Evolutionary conservation across 2,329 filamentous ascomycete genomes (phyloP).

Genomic region (Aspergillus fumigatus): DNA sequence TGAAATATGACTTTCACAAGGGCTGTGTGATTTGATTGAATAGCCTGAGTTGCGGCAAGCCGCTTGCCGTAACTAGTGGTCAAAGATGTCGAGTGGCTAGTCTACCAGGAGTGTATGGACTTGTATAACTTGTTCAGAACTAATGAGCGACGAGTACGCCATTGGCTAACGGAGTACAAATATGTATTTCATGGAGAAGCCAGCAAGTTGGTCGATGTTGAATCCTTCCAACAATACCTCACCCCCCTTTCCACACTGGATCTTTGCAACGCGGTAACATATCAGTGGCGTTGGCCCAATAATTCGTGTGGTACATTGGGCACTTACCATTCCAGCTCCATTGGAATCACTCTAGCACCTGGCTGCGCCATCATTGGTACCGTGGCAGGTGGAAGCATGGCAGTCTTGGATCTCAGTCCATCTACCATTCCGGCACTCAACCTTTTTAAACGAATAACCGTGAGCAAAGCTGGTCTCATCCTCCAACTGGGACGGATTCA

Average conservation of each 20-base stretch:
- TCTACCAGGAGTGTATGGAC: no score
- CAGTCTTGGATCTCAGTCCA: constrained; percentile 11
- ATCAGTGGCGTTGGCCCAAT: no score
- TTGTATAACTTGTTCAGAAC: background rate
- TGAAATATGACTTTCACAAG: no score
- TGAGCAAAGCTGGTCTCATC: constrained; percentile 1
- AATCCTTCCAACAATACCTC: background rate
- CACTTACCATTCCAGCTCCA: background rate
- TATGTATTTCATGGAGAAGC: background rate
- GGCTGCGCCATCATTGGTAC: constrained; percentile 6
- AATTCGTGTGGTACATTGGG: background rate
- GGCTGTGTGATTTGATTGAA: no score
- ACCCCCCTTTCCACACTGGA: background rate
- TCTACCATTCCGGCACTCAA: constrained; percentile 6
- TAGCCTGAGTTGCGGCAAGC: no score
- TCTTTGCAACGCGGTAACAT: background rate
- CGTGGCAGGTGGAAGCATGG: constrained; percentile 1
- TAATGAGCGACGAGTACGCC: constrained; percentile 4
- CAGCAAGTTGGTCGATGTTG: constrained; percentile 5
- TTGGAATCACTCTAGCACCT: constrained; percentile 1
- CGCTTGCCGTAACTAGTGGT: no score
- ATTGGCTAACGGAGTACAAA: background rate
- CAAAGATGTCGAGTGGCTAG: no score
- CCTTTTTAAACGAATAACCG: constrained; percentile 1
- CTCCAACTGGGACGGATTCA: background rate